These are phyloP conservation scores for Graphiopsis chlorocephala DNA, from an alignment of 2,329 filamentous ascomycete species.

Conservation along the genomic window DNA sequence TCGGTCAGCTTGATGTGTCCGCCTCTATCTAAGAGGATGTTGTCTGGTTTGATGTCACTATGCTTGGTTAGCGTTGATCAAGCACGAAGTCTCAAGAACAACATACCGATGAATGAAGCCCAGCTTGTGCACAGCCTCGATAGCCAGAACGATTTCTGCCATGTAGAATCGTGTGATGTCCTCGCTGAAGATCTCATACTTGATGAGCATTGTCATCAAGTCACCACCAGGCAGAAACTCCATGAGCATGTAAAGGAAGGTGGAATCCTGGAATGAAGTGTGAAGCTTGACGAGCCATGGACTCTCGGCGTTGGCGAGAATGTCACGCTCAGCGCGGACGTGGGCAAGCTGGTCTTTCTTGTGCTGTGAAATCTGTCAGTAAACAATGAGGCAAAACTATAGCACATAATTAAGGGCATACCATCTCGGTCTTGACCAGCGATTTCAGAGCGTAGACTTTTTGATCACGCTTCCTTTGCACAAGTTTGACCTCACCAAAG, in stretches of 20 bases:
- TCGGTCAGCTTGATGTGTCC: constrained; percentile 98
- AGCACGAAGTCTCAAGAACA: neutral
- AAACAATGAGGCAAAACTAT: too few relatives aligned
- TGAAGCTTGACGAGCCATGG: constrained; percentile 98
- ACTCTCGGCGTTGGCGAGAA: constrained; percentile 97
- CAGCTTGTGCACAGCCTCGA: constrained; percentile 95
- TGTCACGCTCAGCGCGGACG: constrained; percentile 95
- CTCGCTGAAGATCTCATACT: constrained; percentile 99
- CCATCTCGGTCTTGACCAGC: constrained; percentile 96
- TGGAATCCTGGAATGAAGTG: constrained; percentile 94
- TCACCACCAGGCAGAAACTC: constrained; percentile 98
- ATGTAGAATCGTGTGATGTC: constrained; percentile 99
- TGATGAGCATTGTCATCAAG: constrained; percentile 99
- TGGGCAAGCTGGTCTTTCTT: constrained; percentile 98
- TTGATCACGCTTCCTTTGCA: constrained; percentile 92
- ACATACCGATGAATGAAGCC: constrained; percentile 93
- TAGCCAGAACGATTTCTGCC: constrained; percentile 96
- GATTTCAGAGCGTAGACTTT: constrained; percentile 99
- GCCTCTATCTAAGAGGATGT: constrained; percentile 90
- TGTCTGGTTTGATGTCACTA: constrained; percentile 98
- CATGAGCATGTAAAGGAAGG: constrained; percentile 99
- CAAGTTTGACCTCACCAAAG: constrained; percentile 96
- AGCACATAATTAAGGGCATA: constrained; percentile 26
- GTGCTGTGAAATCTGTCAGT: constrained; percentile 52
- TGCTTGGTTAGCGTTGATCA: constrained; percentile 8